phyloP scores from a whole-genome alignment of 139 green algal genomes.

The Edaphochlamys debaryana region DNA sequence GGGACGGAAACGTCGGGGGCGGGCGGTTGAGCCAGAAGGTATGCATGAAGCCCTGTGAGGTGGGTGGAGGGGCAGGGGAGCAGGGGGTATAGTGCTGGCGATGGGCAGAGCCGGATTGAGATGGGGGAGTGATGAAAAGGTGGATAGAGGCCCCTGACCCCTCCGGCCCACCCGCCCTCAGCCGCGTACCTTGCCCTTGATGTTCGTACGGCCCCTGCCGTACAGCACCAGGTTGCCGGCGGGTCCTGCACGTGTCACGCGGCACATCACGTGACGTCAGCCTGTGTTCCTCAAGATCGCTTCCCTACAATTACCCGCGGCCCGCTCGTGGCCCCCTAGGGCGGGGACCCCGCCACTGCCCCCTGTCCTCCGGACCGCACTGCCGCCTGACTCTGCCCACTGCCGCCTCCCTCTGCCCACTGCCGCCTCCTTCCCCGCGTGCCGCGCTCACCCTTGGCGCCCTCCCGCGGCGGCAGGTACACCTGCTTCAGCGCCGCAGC shows the following conservation, averaged over 20 bases:
- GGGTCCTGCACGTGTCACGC: not conserved
- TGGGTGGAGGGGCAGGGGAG: not conserved
- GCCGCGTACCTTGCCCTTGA: not conserved
- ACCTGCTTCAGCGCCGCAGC: too few species aligned
- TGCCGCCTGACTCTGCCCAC: too few species aligned
- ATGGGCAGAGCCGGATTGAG: not conserved
- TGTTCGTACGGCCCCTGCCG: not conserved
- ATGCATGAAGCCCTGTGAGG: slow-evolving; percentile 11
- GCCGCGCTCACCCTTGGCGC: too few species aligned
- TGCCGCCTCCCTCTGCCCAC: too few species aligned
- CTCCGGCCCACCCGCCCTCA: too few species aligned
- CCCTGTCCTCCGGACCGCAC: too few species aligned
- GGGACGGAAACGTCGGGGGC: too few species aligned
- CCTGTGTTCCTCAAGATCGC: not conserved
- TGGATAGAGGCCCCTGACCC: too few species aligned
- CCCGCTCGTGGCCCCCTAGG: not conserved
- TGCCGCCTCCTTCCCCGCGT: too few species aligned
- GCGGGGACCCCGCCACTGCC: too few species aligned
- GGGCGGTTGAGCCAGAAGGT: slow-evolving; percentile 35
- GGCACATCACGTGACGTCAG: not conserved
- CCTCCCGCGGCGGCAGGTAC: too few species aligned
- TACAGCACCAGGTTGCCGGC: not conserved
- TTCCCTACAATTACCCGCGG: not conserved
- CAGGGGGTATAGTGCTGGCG: not conserved
- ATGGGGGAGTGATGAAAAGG: too few species aligned